phyloP scores from a whole-genome alignment of 1,284 basidiomycete genomes.

The Malassezia pachydermatis region DNA sequence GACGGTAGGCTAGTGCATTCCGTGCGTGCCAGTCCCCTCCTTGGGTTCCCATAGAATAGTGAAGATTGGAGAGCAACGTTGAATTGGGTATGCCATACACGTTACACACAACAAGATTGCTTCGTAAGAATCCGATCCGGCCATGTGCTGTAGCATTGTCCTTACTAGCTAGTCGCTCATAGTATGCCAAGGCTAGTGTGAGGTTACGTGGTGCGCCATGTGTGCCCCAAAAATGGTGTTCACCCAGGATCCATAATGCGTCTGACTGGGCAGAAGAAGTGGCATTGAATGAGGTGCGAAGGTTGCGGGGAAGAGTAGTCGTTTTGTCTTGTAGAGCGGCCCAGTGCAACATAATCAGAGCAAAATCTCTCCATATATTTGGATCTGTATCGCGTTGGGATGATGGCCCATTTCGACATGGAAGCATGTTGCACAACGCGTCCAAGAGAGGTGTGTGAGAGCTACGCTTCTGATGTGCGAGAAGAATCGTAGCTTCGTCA shows the following conservation, averaged over 20 bases:
- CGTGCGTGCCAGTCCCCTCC: constrained; percentile 75
- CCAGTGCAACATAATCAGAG: not conserved
- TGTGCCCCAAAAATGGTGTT: constrained; percentile 44
- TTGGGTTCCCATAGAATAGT: constrained; percentile 85
- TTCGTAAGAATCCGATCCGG: constrained; percentile 37
- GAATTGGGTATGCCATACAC: not conserved
- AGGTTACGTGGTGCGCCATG: constrained; percentile 35
- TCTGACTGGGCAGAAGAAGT: constrained; percentile 19
- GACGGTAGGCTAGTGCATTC: constrained; percentile 86
- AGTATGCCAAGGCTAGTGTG: constrained; percentile 28
- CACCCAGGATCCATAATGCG: constrained; percentile 42
- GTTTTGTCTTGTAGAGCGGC: not conserved
- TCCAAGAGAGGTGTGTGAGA: not conserved
- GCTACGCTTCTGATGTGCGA: not conserved
- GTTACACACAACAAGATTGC: constrained; percentile 10
- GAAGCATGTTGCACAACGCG: constrained; percentile 2
- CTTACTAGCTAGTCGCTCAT: constrained; percentile 23
- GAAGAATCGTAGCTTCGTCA: not conserved
- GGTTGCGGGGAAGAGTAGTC: no score
- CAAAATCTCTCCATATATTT: no score
- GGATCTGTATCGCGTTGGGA: no score
- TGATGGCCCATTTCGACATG: no score
- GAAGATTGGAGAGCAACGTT: constrained; percentile 60
- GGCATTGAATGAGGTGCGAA: not conserved
- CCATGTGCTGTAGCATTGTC: constrained; percentile 42